Evolutionary conservation across 257 asterid species (phyloP), one percentile per base, ranked within the genome.

Genomic region (Solanum raphanifolium): DNA sequence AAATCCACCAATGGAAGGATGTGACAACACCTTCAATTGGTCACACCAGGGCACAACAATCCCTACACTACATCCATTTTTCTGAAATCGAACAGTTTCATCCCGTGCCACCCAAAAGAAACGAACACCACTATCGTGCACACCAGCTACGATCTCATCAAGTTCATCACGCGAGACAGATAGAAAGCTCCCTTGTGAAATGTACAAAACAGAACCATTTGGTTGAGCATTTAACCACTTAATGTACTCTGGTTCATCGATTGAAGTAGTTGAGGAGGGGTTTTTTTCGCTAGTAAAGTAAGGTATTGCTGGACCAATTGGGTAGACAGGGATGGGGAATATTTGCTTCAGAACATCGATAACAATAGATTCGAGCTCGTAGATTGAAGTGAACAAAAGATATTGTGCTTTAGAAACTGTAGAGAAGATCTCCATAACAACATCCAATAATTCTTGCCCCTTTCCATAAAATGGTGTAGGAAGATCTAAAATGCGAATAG

Each of bases 31-130:
- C 86, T 86, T 90, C 86, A 90, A 11, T 71, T 95, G 98, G 86
- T 94, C 93, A 29, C 95, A 92, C 97, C 98, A 95, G 7, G 90
- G 94, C 72, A 95, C 96, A 7, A 93, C 83, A 41, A 94, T 12
- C 39, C 98, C 98, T 3, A 58, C 79, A 5, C 25, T 65, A 38
- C 76, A 83, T 9, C 87, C 87, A 46, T 31, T 55, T 48, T 79
- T 72, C 55, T 82, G 36, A 72, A 89, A 27, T 20, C 69, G 7
- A 0, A 13, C 52, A 13, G 87, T 87, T 58, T 90, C 94, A 2
- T 90, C 92, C 1, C 94, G 91, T 0, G 92, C 87, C 41, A 91
- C 96, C 97, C 95, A 93, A 88, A 93, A 78, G 84, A 92, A 95
- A 36, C 93, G 86, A 16, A 93, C 91, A 1, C 95, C 92, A 21